phyloP scores from a whole-genome alignment of 2,329 filamentous ascomycete species.

The Akanthomyces dipterigenus region DNA sequence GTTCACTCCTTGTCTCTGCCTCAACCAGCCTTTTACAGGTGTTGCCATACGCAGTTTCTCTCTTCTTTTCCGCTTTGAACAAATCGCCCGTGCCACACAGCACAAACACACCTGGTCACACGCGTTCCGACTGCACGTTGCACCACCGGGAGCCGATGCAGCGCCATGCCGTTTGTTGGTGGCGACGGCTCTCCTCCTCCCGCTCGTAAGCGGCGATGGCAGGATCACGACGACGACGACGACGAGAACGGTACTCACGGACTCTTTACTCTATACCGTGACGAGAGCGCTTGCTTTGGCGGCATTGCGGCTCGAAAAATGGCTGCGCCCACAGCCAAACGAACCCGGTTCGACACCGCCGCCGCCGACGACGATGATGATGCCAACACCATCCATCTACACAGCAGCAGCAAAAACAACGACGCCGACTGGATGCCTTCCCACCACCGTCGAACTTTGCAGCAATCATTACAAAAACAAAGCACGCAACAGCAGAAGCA shows the following conservation, averaged over 20 bases:
- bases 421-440: neutral
- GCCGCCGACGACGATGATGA: neutral
- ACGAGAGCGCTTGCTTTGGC: neutral
- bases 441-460: neutral
- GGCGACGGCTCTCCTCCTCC: constrained; percentile 4
- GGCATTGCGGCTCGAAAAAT: constrained; percentile 4
- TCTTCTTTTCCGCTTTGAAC: neutral
- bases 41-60: neutral
- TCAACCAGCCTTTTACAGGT: neutral
- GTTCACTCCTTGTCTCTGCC: neutral
- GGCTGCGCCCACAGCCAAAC: constrained; percentile 5
- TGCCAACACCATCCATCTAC: neutral
- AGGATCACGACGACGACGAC: constrained; percentile 4
- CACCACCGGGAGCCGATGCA: neutral
- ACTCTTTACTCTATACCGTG: neutral
- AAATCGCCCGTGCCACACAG: neutral
- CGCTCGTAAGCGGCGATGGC: constrained; percentile 12
- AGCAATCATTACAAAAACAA: neutral
- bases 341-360: neutral
- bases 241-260: neutral
- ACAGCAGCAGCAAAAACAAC: neutral
- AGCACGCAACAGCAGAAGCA: too few species aligned
- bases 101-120: neutral
- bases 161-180: constrained; percentile 12
- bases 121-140: neutral